Evolutionary conservation across 2,329 filamentous ascomycete species (phyloP).

Genomic region (Arthrobotrys musiformis): DNA sequence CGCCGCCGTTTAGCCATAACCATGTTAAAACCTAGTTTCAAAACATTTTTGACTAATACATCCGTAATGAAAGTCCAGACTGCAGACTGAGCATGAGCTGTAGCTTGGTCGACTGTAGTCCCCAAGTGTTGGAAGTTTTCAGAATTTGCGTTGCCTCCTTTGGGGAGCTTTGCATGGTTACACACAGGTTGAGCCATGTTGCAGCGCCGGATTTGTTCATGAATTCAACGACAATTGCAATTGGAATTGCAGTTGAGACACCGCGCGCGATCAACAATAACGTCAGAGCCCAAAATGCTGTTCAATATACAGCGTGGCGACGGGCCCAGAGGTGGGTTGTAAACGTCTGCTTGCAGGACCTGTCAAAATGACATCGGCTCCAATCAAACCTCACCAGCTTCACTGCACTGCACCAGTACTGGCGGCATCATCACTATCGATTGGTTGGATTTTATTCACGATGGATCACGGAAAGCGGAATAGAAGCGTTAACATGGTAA

Average conservation of each 20-base stretch:
- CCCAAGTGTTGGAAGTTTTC: slow-evolving; percentile 14
- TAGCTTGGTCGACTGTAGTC: no score
- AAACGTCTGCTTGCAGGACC: not conserved
- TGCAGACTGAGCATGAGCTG: not conserved
- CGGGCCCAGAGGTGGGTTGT: not conserved
- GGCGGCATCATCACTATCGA: not conserved
- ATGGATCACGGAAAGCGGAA: slow-evolving; percentile 30
- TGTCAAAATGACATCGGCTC: not conserved
- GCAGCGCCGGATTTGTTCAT: not conserved
- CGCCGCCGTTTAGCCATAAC: not conserved
- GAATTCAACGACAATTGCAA: not conserved
- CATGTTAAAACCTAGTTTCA: not conserved
- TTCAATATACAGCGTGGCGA: not conserved
- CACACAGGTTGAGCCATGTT: not conserved
- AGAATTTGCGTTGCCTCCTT: slow-evolving; percentile 1
- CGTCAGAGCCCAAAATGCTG: not conserved
- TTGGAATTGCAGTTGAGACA: no score
- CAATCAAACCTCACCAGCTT: not conserved
- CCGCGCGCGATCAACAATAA: not conserved
- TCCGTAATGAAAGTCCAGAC: not conserved
- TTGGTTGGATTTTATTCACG: no score
- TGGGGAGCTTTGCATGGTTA: not conserved
- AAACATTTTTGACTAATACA: not conserved
- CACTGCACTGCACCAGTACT: not conserved
- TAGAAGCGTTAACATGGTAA: slow-evolving; percentile 29